Base-by-base conservation (phyloP, 2,329 filamentous ascomycete genomes). In the Ploettnerulaceae sp. region DNA sequence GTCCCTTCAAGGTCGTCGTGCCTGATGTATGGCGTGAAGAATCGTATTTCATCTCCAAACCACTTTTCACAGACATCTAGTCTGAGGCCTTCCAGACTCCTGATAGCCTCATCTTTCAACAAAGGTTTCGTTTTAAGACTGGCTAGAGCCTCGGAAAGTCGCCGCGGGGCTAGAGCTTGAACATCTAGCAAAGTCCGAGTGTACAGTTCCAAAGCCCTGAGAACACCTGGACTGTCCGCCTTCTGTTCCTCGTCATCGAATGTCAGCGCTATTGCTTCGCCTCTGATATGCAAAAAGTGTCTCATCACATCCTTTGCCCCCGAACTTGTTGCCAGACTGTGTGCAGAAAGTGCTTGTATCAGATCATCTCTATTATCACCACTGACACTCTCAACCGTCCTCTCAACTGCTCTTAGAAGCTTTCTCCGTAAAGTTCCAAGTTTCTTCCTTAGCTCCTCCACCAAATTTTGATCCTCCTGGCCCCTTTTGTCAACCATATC, bases 1-100 rank as follows among this genome's bases (percentile, higher is more conserved):
- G 71, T 67, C 15, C 75, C 78, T 18, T 81, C 76, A 4, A 87
- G 66, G 55, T 93, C 86, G 55, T 90, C 87, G 57, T 94, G 82
- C 22, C 86, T 81, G 26, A 94, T 86, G 69, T 89, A 95, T 0
- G 90, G 90, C 1, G 82, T 91, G 62, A 94, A 96, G 54, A 84
- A 85, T 36, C 79, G 79, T 32, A 95, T 86, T 50, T 94, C 88
- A 6, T 89, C 81, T 14, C 85, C 77, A 52, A 93, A 86, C 86
- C 89, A 95, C 15, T 76, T 75, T 53, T 83, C 80, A 59, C 88
- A 81, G 7, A 93, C 69, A 60, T 95, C 89, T 20, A 96, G 69
- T 26, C 86, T 79, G 9, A 95, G 69, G 12, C 83, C 84, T 54
- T 86, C 79, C 1, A 93, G 66, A 1, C 70, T 67, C 44, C 76